Evolutionary conservation across 768 basidiomycete species (phyloP), one percentile per base, ranked within the genome.

Genomic region (Cystobasidium ongulense): DNA sequence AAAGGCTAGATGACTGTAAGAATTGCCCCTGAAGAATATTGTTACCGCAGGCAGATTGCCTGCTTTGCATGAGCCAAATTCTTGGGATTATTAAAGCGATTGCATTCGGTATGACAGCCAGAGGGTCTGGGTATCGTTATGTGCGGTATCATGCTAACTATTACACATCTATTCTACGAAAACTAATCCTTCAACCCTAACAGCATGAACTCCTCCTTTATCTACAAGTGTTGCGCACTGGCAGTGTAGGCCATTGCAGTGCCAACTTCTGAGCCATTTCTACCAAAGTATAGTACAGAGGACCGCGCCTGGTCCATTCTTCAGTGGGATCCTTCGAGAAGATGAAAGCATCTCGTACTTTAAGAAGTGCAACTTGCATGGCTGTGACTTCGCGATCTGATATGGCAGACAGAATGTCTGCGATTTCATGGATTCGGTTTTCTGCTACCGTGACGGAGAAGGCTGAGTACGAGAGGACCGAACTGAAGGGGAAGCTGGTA

Each of bases 381-480:
- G 79, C 78, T 31, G 80, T 77, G 62, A 80, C 75, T 59, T 79
- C 77, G 1, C 78, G 52, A 23, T 80, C 79, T 23, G 73, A 59
- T 75, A 81, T 80, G 0, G 81, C 77, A 15, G 71, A 67, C 15
- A 83, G 78, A 71, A 83, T 80, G 63, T 81, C 79, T 63, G 82
- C 81, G 64, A 82, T 75, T 4, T 78, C 77, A 70, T 82, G 81
- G n/a, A 82, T 77, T 23, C 82, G 80, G 61, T 78, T 81, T 15
- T 82, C 80, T 4, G 78, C 77, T 35, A 83, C 77, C 35, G 80
- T 76, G 38, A 83, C 77, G 23, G 81, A 82, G 78, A 83, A 81
- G 63, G 80, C 80, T 25, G 81, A 80, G 79, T 82, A 83, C 74
- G 83, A 82, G 67, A 83, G 76, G 65, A 82, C 78, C 70, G 81